These are phyloP conservation scores for Phytopythium oedochilum DNA, from an alignment of 352 stramenopile species.

Conservation along the genomic window DNA sequence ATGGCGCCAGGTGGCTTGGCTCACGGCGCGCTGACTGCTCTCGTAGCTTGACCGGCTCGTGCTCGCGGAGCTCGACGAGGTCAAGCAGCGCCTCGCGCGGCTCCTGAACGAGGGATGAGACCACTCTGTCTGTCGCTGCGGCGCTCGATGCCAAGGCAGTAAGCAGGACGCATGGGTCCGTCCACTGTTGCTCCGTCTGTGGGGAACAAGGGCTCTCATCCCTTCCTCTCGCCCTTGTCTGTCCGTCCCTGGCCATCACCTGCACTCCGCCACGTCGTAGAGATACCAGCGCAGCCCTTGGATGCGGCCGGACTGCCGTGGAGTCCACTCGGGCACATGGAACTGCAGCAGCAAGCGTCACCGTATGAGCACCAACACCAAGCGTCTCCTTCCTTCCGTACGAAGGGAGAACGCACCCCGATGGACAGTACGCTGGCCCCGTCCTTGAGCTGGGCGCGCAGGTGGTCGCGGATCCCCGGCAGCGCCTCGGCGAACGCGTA, in stretches of 20 bases:
- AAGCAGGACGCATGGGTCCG: too few species aligned
- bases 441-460: conserved; percentile 31
- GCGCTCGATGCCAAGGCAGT: too few species aligned
- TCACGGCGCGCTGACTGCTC: neutral
- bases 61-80: conserved; percentile 53
- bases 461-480: conserved; percentile 41
- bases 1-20: neutral
- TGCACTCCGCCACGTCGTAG: conserved; percentile 42
- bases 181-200: too few species aligned
- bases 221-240: too few species aligned
- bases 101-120: conserved; percentile 21
- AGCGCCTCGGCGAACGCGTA: conserved; percentile 85
- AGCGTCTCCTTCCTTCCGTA: too few species aligned
- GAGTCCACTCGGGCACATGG: conserved; percentile 63
- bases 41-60: conserved; percentile 55
- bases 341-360: conserved; percentile 36
- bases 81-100: conserved; percentile 59
- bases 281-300: conserved; percentile 70
- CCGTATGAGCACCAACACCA: neutral
- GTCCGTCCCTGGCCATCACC: neutral
- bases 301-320: conserved; percentile 42
- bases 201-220: too few species aligned
- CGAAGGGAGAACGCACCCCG: conserved; percentile 38
- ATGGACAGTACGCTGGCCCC: conserved; percentile 66
- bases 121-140: too few species aligned